Evolutionary conservation across 352 stramenopile species (phyloP).

Genomic region (Phytophthora colocasiae): DNA sequence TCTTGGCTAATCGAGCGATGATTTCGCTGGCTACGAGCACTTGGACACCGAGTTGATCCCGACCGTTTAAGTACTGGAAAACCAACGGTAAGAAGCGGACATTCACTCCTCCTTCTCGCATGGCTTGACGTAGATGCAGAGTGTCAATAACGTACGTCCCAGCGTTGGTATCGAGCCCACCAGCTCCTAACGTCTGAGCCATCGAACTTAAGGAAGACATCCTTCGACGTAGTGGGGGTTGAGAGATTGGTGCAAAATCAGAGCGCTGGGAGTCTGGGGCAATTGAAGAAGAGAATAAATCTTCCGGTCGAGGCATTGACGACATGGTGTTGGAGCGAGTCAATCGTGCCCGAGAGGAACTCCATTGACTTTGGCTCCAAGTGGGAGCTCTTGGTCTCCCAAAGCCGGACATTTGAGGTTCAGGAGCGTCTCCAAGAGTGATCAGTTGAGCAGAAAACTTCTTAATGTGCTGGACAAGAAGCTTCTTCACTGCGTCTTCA

Average conservation of each 20-base stretch:
- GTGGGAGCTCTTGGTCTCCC: constrained; percentile 12
- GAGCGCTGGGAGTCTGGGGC: constrained; percentile 6
- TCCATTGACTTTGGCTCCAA: constrained; percentile 21
- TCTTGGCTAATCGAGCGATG: constrained; percentile 75
- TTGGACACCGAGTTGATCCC: constrained; percentile 59
- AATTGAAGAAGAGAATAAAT: constrained; percentile 29
- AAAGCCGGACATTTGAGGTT: constrained; percentile 2
- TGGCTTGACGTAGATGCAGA: constrained; percentile 62
- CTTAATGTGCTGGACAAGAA: constrained; percentile 65
- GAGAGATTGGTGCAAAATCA: constrained; percentile 22
- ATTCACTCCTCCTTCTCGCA: constrained; percentile 72
- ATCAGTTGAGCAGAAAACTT: constrained; percentile 63
- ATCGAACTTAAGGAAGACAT: constrained; percentile 58
- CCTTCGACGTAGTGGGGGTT: constrained; percentile 32
- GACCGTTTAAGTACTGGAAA: constrained; percentile 49
- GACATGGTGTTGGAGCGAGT: constrained; percentile 42
- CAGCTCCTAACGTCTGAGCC: constrained; percentile 28
- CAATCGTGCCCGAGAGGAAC: constrained; percentile 21
- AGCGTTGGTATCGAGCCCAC: constrained; percentile 24
- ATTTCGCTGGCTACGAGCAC: constrained; percentile 77
- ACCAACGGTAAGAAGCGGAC: constrained; percentile 76
- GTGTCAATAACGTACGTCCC: constrained; percentile 79
- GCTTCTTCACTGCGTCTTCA: constrained; percentile 58
- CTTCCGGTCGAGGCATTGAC: constrained; percentile 32
- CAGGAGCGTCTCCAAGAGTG: constrained; percentile 62